Conservation (phyloP, 495 filamentous ascomycete genomes). For the Xylaria longipes region DNA sequence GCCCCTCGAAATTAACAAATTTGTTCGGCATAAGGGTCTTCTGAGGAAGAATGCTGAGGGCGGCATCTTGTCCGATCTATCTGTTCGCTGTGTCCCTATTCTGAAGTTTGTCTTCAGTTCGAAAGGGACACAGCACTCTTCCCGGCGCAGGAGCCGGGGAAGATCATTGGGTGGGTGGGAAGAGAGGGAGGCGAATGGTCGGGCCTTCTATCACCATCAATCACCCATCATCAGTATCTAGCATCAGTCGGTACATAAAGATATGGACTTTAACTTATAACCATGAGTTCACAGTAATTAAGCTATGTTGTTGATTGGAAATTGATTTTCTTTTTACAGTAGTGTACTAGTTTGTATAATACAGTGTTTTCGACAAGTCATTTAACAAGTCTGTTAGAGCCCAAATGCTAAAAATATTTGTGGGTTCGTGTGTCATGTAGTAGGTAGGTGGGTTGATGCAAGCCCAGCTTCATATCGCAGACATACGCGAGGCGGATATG, state of each 20-base stretch:
- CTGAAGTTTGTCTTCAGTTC: neutral
- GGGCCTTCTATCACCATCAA: neutral
- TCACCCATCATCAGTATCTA: constrained; percentile 9
- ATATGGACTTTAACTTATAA: neutral
- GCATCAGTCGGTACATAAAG: neutral
- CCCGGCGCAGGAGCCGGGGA: neutral
- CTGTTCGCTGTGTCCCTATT: neutral
- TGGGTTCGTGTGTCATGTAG: neutral
- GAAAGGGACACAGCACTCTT: neutral
- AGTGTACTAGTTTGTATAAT: constrained; percentile 1
- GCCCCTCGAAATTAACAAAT: neutral
- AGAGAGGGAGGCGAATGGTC: neutral
- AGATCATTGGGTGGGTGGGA: neutral
- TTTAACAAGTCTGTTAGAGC: neutral
- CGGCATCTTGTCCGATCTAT: neutral
- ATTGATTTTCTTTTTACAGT: neutral
- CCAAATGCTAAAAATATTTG: neutral
- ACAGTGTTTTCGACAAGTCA: neutral
- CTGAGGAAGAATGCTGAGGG: neutral
- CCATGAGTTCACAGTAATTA: neutral
- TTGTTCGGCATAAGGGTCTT: neutral
- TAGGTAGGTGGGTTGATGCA: neutral
- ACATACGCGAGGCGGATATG: neutral
- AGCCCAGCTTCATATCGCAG: neutral
- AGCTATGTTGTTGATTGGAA: neutral